Percentiles rank a stretch among this genome's conserved stretches.
Conservation (phyloP, 352 stramenopile genomes). For the Phytophthora aleatoria region DNA sequence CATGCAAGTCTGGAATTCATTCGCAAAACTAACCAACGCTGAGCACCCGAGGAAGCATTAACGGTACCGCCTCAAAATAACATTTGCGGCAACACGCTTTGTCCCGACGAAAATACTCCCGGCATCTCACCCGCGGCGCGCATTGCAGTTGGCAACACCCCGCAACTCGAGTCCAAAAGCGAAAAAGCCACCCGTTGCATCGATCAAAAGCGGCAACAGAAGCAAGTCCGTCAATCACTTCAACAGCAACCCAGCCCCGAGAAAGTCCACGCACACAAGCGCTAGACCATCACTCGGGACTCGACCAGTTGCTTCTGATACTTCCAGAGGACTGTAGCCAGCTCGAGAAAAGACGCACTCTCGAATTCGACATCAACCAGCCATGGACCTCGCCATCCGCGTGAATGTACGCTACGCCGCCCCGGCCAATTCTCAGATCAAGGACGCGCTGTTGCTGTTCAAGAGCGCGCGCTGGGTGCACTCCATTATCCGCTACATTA, state of each 20-base stretch:
- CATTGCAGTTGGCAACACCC: constrained; percentile 14
- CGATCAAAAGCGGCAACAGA: constrained; percentile 14
- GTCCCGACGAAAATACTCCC: constrained; percentile 39
- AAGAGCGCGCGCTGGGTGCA: constrained; percentile 90
- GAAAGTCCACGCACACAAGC: constrained; percentile 20
- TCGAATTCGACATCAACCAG: constrained; percentile 9
- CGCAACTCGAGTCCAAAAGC: constrained; percentile 30
- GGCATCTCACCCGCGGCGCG: constrained; percentile 25
- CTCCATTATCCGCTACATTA: constrained; percentile 91
- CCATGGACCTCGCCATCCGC: constrained; percentile 87
- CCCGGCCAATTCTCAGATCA: constrained; percentile 86
- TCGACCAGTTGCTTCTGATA: constrained; percentile 19
- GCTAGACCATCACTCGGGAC: constrained; percentile 26
- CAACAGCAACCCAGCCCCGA: constrained; percentile 12
- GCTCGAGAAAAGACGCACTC: constrained; percentile 33
- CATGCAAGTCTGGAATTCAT: constrained; percentile 4
- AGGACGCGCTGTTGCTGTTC: constrained; percentile 85
- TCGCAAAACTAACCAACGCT: constrained; percentile 26
- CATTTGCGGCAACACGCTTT: constrained; percentile 11
- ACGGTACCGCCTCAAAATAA: constrained; percentile 46
- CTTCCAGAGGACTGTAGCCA: constrained; percentile 22
- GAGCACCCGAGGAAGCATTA: constrained; percentile 23
- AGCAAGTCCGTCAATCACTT: constrained; percentile 9
- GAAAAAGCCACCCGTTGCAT: constrained; percentile 33
- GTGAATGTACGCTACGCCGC: constrained; percentile 89